Conservation (phyloP, 2,329 filamentous ascomycete genomes). For the Graphilbum ipis-grandicollis region DNA sequence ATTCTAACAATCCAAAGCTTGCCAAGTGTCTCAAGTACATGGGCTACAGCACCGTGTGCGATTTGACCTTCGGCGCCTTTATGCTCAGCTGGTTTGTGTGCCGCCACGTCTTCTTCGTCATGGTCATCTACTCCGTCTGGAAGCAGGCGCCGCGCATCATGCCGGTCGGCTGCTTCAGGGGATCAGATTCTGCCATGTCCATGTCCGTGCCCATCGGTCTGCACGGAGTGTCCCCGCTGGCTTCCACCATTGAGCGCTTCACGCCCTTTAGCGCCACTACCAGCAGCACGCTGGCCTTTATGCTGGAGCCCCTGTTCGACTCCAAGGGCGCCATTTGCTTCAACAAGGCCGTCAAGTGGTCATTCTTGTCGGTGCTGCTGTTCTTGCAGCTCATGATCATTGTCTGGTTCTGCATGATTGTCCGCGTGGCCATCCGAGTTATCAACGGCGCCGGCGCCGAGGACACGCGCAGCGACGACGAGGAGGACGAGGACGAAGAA, state of each 20-base stretch:
- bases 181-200: conserved; percentile 17
- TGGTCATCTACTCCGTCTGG: conserved; percentile 71
- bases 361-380: conserved; percentile 61
- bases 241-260: conserved; percentile 1
- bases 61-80: conserved; percentile 70
- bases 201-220: conserved; percentile 12
- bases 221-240: conserved; percentile 4
- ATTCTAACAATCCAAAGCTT: conserved; percentile 28
- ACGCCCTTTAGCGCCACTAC: neutral
- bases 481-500: conserved; percentile 47
- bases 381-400: conserved; percentile 66
- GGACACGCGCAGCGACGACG: conserved; percentile 75
- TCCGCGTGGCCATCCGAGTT: conserved; percentile 66
- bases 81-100: conserved; percentile 70
- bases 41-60: conserved; percentile 58
- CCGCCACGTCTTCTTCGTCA: conserved; percentile 65
- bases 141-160: conserved; percentile 45
- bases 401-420: conserved; percentile 77
- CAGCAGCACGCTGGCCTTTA: conserved; percentile 34
- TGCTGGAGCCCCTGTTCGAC: conserved; percentile 58
- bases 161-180: conserved; percentile 51
- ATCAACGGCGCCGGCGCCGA: conserved; percentile 62
- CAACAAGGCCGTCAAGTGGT: conserved; percentile 54
- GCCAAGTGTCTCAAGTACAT: conserved; percentile 93
- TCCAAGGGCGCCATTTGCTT: conserved; percentile 64